Evolutionary conservation across 2,329 filamentous ascomycete species (phyloP), one percentile per base, ranked within the genome.

Genomic region (Pseudogymnoascus verrucosus): DNA sequence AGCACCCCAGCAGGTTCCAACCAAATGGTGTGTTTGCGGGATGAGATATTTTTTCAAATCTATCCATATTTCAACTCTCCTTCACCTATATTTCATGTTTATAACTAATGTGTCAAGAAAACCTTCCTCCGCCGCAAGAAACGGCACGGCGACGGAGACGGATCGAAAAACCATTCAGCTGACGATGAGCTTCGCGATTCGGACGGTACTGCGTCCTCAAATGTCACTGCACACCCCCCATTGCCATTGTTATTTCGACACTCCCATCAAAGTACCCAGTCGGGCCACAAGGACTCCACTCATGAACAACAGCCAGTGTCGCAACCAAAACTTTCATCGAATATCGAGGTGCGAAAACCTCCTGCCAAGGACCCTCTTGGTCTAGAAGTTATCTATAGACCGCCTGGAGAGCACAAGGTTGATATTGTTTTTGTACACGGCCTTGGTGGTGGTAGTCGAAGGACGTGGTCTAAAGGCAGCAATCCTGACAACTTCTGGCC

Each of bases 381-480:
- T 14, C 51, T 57, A 28, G 11, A n/a, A 28, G 21, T 57, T n/a
- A 10, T 31, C 51, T 31, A 57, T 57, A 28, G 6, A 31, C 51
- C 51, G 10, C 26, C 12, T 28, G 31, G 51, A 28, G 51, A 36
- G 16, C n/a, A 54, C 47, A 26, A 54, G 12, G 31, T 68, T 14
- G 69, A 71, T 42, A 64, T 70, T 23, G 68, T 78, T n/a, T 78
- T 78, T 62, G 69, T 78, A 6, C 76, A 78, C 64, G 76, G 77
- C 0, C 71, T 78, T 2, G 73, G 72, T 4, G 76, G 76, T 12
- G 71, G 72, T 1, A 75, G 72, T 36, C 64, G 69, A 16, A 74
- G 71, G 64, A 75, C 76, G 47, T 78, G 76, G 76, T 68, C 65
- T 7, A 71, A 71, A 59, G 65, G 65, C 1, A 16, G 62, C 4